Evolutionary conservation across 1,284 basidiomycete genomes (phyloP).

Genomic region (Marasmius tenuissimus): DNA sequence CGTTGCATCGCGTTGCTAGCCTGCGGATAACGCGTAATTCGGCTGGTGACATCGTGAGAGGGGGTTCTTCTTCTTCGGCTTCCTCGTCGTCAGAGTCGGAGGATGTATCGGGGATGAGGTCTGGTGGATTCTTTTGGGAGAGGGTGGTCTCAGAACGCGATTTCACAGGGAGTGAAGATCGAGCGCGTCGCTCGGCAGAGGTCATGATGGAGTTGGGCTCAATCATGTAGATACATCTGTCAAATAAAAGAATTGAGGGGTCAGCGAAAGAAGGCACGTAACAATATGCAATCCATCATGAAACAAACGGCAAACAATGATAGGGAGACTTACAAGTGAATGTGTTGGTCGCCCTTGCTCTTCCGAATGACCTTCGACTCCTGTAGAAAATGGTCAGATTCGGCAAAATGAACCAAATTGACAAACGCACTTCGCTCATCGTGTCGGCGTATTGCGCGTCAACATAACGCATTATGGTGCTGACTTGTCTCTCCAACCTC

Average conservation of each 20-base stretch:
- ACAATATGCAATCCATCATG: no score
- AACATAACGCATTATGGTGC: conserved; percentile 67
- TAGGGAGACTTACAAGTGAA: conserved; percentile 65
- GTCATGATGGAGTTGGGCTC: conserved; percentile 72
- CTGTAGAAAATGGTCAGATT: conserved; percentile 34
- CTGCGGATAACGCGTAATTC: conserved; percentile 76
- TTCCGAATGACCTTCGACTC: conserved; percentile 83
- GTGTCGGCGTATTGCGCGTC: conserved; percentile 80
- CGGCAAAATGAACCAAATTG: background rate
- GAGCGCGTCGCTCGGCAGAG: conserved; percentile 44
- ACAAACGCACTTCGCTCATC: conserved; percentile 65
- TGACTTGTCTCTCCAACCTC: conserved; percentile 74
- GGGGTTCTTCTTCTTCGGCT: conserved; percentile 49
- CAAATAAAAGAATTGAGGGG: conserved; percentile 19
- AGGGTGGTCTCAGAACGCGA: conserved; percentile 62
- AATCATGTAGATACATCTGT: conserved; percentile 78
- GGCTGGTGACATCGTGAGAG: conserved; percentile 66
- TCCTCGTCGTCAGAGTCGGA: conserved; percentile 35
- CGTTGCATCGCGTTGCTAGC: conserved; percentile 67
- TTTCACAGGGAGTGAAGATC: conserved; percentile 47
- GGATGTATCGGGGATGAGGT: conserved; percentile 51
- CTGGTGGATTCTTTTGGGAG: conserved; percentile 46
- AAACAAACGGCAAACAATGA: no score
- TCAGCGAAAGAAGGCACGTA: background rate
- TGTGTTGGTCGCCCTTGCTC: conserved; percentile 81